phyloP scores from a whole-genome alignment of 768 basidiomycete species.

The Leucocoprinus birnbaumii region DNA sequence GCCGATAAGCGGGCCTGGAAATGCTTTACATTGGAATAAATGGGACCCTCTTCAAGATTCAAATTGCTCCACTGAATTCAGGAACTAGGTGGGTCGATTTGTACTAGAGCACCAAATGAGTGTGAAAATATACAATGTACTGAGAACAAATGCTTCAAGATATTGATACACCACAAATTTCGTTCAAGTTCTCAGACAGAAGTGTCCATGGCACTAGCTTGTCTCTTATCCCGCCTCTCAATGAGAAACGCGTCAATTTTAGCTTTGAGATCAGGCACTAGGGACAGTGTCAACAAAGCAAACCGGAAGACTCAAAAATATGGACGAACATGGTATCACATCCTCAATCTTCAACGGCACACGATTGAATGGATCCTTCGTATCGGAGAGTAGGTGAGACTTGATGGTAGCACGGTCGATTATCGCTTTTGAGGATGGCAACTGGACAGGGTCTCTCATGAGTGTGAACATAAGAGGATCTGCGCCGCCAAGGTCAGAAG shows the following conservation, averaged over 20 bases:
- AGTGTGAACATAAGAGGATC: conserved; percentile 89
- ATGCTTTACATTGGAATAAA: no score
- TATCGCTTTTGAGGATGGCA: conserved; percentile 78
- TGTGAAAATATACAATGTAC: not conserved
- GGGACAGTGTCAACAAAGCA: conserved; percentile 6
- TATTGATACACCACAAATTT: not conserved
- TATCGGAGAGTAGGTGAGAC: conserved; percentile 87
- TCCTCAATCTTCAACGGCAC: conserved; percentile 77
- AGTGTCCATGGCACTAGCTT: conserved; percentile 14
- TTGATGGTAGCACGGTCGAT: conserved; percentile 94
- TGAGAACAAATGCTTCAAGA: not conserved
- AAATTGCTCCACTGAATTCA: no score
- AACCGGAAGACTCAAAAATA: not conserved
- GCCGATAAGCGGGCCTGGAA: no score
- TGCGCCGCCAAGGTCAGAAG: conserved; percentile 26
- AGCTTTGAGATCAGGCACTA: conserved; percentile 69
- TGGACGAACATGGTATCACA: conserved; percentile 63
- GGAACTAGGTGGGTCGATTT: no score
- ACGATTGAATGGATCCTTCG: conserved; percentile 95
- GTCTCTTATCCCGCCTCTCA: conserved; percentile 48
- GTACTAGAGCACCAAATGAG: no score
- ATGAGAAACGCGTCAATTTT: conserved; percentile 70
- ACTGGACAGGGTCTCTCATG: conserved; percentile 92
- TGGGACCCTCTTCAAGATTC: no score
- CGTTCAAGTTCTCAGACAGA: not conserved